phyloP scores from a whole-genome alignment of 768 basidiomycete genomes.

The Amanita muscaria region DNA sequence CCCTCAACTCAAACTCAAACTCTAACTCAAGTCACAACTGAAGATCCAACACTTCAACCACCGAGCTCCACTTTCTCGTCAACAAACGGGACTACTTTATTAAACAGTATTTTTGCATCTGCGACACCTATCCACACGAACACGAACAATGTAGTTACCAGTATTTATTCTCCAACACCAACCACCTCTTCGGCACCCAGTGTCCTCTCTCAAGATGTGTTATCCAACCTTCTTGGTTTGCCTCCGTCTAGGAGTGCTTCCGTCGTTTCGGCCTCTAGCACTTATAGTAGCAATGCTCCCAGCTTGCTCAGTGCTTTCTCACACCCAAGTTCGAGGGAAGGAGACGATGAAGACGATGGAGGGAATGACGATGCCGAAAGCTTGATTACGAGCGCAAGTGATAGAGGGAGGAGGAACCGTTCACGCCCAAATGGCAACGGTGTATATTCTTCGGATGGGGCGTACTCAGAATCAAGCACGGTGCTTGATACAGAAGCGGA shows the following conservation, averaged over 20 bases:
- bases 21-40: conserved; percentile 11
- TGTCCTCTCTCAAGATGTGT: conserved; percentile 63
- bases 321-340: conserved; percentile 42
- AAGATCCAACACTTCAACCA: conserved; percentile 10
- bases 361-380: conserved; percentile 10
- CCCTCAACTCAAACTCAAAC: conserved; percentile 17
- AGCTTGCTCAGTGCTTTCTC: conserved; percentile 21
- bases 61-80: conserved; percentile 7
- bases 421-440: conserved; percentile 13
- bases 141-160: conserved; percentile 15
- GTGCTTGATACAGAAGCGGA: conserved; percentile 29
- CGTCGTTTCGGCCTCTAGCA: conserved; percentile 22
- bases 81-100: conserved; percentile 37
- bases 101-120: conserved; percentile 71
- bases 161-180: conserved; percentile 49
- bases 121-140: conserved; percentile 24
- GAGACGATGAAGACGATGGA: conserved; percentile 45
- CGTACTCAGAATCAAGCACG: conserved; percentile 34
- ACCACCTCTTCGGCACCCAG: conserved; percentile 47
- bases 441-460: conserved; percentile 23
- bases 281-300: conserved; percentile 11
- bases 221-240: conserved; percentile 54
- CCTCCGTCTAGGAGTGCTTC: conserved; percentile 34
- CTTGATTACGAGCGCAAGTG: neutral
- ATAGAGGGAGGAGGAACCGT: neutral